A percentile compares a stretch with the other conserved stretches of the same genome.
Evolutionary conservation across 208 protist genomes (phyloP).

Genomic region (Plasmodiophora brassicae): DNA sequence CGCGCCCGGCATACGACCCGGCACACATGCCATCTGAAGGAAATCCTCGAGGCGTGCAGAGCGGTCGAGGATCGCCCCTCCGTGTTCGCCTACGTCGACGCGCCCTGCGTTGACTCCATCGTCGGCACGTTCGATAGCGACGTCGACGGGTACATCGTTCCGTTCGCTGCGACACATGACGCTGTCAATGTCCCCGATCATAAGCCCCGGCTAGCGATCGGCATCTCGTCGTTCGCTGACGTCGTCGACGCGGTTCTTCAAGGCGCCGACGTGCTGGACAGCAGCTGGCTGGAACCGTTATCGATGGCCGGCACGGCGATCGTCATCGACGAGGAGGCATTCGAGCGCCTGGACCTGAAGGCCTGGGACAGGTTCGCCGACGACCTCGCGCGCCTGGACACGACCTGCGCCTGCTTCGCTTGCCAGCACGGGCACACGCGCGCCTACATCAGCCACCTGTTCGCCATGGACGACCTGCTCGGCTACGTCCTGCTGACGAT

Average conservation of each 20-base stretch:
- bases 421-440: not conserved
- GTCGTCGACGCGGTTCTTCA: not conserved
- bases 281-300: not conserved
- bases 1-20: not conserved
- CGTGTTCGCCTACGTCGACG: not conserved
- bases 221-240: not conserved
- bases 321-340: not conserved
- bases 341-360: not conserved
- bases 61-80: not conserved
- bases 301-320: not conserved
- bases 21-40: not conserved
- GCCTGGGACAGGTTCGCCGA: not conserved
- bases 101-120: not conserved
- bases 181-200: not conserved
- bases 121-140: not conserved
- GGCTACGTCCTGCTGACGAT: not conserved
- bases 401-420: not conserved
- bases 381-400: not conserved
- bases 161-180: not conserved
- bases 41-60: not conserved
- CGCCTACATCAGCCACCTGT: not conserved
- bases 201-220: not conserved
- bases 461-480: not conserved
- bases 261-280: not conserved
- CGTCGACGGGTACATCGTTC: not conserved